Percentiles rank a stretch among this genome's conserved stretches.
Conservation (phyloP, 192 early-diverging fungal species). For the Backusella macrospora region DNA sequence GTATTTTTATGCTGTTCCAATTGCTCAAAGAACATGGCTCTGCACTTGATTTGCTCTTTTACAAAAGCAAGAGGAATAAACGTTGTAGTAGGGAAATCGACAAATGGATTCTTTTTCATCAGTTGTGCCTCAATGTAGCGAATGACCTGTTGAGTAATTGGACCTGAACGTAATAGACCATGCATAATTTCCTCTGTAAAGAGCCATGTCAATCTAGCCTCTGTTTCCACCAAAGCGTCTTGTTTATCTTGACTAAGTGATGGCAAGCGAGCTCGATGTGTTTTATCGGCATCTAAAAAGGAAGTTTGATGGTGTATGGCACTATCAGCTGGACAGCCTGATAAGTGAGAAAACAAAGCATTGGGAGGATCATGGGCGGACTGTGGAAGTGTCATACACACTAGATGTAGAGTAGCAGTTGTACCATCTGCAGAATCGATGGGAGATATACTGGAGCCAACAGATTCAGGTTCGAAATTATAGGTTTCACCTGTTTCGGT, state of each 20-base stretch:
- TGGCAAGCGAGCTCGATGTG: constrained; percentile 38
- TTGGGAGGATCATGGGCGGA: constrained; percentile 36
- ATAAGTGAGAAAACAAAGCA: constrained; percentile 24
- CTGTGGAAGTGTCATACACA: constrained; percentile 65
- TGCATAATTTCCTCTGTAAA: constrained; percentile 82
- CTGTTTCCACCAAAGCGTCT: constrained; percentile 62
- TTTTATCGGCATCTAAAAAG: constrained; percentile 41
- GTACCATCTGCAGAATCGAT: constrained; percentile 72
- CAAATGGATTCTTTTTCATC: constrained; percentile 56
- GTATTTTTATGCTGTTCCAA: constrained; percentile 47
- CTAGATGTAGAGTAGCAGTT: constrained; percentile 64
- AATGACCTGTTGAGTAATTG: constrained; percentile 52
- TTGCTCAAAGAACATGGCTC: constrained; percentile 55
- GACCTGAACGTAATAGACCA: constrained; percentile 59
- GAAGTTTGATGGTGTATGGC: constrained; percentile 23
- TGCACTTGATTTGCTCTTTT: constrained; percentile 43
- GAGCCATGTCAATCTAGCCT: constrained; percentile 57
- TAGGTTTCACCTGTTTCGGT: constrained; percentile 33
- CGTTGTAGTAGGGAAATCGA: constrained; percentile 58
- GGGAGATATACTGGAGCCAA: constrained; percentile 65
- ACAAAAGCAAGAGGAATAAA: constrained; percentile 56
- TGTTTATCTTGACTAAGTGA: constrained; percentile 48
- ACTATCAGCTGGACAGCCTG: constrained; percentile 18
- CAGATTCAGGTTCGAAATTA: constrained; percentile 61
- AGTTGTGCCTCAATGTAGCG: constrained; percentile 55